Conservation (phyloP, 1,139 yeast species). For the Hyphopichia burtonii region DNA sequence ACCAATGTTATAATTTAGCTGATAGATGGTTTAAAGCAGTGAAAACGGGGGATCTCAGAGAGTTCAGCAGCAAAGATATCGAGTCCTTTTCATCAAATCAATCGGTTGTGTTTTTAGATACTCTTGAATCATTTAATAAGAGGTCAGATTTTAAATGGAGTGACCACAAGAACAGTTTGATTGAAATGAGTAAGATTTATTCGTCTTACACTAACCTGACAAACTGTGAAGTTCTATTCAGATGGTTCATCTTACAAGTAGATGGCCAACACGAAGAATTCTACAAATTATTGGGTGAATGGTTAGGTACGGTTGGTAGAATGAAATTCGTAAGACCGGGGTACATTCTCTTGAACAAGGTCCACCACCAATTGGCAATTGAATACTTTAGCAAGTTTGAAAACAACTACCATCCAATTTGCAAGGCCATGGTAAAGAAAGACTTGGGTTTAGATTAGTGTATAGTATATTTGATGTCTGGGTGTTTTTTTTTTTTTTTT, state of each 20-base stretch:
- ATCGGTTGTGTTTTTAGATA: conserved; percentile 73
- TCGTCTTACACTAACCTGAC: conserved; percentile 43
- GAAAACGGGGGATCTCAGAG: too few species aligned
- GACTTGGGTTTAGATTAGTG: conserved; percentile 47
- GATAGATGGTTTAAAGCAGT: conserved; percentile 55
- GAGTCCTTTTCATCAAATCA: conserved; percentile 68
- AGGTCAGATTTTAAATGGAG: conserved; percentile 35
- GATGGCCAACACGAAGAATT: conserved; percentile 44
- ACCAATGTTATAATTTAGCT: conserved; percentile 66
- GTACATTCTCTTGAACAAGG: conserved; percentile 37
- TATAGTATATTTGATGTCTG: background rate
- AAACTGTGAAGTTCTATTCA: conserved; percentile 79
- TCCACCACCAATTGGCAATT: conserved; percentile 65
- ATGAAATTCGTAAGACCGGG: conserved; percentile 48
- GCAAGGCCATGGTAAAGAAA: conserved; percentile 73
- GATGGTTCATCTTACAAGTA: conserved; percentile 70
- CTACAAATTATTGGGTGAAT: conserved; percentile 57
- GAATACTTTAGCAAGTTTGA: conserved; percentile 60
- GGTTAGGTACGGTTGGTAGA: conserved; percentile 44
- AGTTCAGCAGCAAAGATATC: too few species aligned
- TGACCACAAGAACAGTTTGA: conserved; percentile 35
- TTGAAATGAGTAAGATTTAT: conserved; percentile 46
- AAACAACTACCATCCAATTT: conserved; percentile 77
- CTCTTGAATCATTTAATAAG: conserved; percentile 43
- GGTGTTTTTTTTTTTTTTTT: conserved; percentile 5